These are phyloP conservation scores for Selaginella moellendorffii DNA, from an alignment of 75 land plant genomes.

Conservation along the genomic window DNA sequence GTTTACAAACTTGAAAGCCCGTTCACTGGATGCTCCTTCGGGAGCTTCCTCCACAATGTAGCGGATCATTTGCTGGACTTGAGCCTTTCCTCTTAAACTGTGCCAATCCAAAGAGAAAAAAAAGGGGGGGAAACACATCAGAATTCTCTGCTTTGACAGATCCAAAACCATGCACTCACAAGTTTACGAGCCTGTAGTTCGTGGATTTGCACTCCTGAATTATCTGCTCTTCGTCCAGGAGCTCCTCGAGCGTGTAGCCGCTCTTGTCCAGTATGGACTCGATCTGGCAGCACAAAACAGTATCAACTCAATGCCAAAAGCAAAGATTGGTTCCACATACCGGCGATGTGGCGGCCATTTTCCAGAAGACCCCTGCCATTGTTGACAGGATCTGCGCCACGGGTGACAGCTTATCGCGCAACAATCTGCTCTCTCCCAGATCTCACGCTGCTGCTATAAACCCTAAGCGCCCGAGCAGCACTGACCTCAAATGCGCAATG, in stretches of 20 bases:
- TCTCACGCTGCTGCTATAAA: too few species aligned
- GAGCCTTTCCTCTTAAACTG: constrained; percentile 69
- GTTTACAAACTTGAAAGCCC: constrained; percentile 58
- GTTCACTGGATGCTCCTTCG: constrained; percentile 63
- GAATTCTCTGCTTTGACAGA: not conserved
- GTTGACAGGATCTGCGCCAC: not conserved
- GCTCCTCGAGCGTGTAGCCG: constrained; percentile 79
- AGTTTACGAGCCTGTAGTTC: constrained; percentile 80
- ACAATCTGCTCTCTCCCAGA: too few species aligned
- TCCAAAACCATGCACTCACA: constrained; percentile 29
- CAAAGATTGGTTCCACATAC: not conserved
- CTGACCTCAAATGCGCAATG: too few species aligned
- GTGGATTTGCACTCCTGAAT: constrained; percentile 95
- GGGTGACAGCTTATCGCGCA: not conserved
- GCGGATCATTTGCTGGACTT: constrained; percentile 56
- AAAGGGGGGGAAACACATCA: not conserved
- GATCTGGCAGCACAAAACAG: constrained; percentile 52
- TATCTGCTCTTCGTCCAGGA: constrained; percentile 91
- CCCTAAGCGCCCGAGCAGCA: too few species aligned
- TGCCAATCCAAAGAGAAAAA: constrained; percentile 1
- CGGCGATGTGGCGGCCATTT: not conserved
- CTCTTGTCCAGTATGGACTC: constrained; percentile 81
- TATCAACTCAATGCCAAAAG: not conserved
- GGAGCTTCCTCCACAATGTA: constrained; percentile 80
- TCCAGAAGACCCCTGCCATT: not conserved